Evolutionary conservation across 2,329 filamentous ascomycete species (phyloP), one percentile per base, ranked within the genome.

Genomic region (Salinomyces thailandicus): DNA sequence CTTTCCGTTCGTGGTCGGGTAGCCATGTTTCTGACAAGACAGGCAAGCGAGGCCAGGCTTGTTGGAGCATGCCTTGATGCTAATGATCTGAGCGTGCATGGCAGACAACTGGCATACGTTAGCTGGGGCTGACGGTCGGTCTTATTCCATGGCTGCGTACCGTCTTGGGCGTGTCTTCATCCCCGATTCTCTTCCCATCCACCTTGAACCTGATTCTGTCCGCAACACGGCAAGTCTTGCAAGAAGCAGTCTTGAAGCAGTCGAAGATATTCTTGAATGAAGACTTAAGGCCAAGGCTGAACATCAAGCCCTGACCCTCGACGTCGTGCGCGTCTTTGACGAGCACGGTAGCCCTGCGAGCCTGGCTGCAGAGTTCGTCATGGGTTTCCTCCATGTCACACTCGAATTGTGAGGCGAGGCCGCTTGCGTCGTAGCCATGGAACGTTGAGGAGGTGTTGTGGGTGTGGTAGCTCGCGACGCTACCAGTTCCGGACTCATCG

Each of bases 271-370:
- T 15, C 20, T 27, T 27, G 33, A 35, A 29, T 3, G 20, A 5
- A 11, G 13, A 13, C 9, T 12, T 28, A 8, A 16, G 24, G 7
- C 16, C 20, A 13, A 29, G 15, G 12, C n/a, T 18, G 33, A 35
- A 35, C 9, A 18, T 11, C 33, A 35, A 17, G 33, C 33, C 33
- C 4, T 8, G 11, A 9, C 20, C 33, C 7, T 17, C 20, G 14
- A 29, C 14, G 20, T 35, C 33, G 33, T 28, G 33, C 6, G 33
- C 20, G 33, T 35, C 33, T 12, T 19, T 26, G 33, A 35, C 19
- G n/a, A 28, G n/a, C 14, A 35, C 24, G 14, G 15, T 22, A 16
- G 4, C 17, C 6, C 6, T 29, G 8, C 13, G 8, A 6, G 8
- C 6, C 8, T 9, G 7, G 6, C 7, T 15, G 7, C 7, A 11